Base-by-base conservation (phyloP, 108 stramenopile genomes). In the Nitzschia palea region DNA sequence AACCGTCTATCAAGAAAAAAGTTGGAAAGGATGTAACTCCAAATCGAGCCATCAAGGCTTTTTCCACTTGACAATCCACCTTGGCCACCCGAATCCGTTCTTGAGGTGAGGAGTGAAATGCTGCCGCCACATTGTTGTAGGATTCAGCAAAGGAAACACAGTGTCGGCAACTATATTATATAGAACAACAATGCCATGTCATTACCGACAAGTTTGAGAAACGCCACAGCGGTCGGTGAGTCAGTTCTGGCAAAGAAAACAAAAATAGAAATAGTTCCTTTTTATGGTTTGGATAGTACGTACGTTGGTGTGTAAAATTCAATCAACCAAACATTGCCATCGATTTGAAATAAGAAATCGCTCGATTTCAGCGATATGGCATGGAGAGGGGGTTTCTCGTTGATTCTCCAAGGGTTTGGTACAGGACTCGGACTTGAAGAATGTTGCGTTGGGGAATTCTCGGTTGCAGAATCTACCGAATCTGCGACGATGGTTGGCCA, bases 271-370 rank as follows among this genome's bases (percentile, higher is more conserved):
- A n/a, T n/a, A n/a, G n/a, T n/a, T n/a, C n/a, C n/a, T n/a, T n/a
- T n/a, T n/a, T n/a, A n/a, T n/a, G n/a, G n/a, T n/a, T n/a, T n/a
- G n/a, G n/a, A n/a, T n/a, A 18, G 59, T 14, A 62, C 85, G 66
- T 60, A 86, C 87, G 82, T 83, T 2, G 88, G 86, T 8, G 89
- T 85, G 58, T 88, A 89, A 48, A 94, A 89, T 70, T 94, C 93
- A 37, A 94, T 78, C 44, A 92, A 37, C 91, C 91, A 92, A 4
- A 79, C 78, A 40, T 80, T 83, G 20, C 85, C 86, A 79, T 92
- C 86, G 1, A n/a, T n/a, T n/a, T n/a, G n/a, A n/a, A n/a, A n/a
- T n/a, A n/a, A n/a, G n/a, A n/a, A n/a, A n/a, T n/a, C n/a, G n/a
- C n/a, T n/a, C n/a, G n/a, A n/a, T n/a, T n/a, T n/a, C n/a, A n/a